Evolutionary conservation across 1,284 basidiomycete genomes (phyloP).

Genomic region (Pisolithus thermaeus): DNA sequence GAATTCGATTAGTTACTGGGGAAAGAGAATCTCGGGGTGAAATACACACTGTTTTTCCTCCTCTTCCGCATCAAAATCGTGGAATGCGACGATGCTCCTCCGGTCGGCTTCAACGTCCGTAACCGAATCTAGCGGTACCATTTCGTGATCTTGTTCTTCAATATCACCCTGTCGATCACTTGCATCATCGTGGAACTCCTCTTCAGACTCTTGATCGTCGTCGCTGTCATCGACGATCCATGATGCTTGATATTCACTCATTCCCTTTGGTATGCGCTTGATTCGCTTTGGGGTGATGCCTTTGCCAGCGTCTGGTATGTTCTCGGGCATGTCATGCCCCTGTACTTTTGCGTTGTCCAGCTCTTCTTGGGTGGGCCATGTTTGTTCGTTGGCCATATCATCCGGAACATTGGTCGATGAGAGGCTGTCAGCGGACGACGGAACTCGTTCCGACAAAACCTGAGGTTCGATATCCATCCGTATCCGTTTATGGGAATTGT

Average conservation of each 20-base stretch:
- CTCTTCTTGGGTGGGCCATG: conserved; percentile 98
- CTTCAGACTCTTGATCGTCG: conserved; percentile 51
- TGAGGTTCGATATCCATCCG: conserved; percentile 62
- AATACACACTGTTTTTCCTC: conserved; percentile 74
- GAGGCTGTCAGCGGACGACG: conserved; percentile 80
- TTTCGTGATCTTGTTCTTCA: conserved; percentile 55
- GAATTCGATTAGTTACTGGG: conserved; percentile 5
- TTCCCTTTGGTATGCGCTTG: conserved; percentile 80
- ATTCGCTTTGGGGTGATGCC: conserved; percentile 72
- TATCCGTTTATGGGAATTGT: conserved; percentile 29
- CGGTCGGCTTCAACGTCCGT: conserved; percentile 58
- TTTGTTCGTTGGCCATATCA: conserved; percentile 90
- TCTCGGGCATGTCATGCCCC: conserved; percentile 20
- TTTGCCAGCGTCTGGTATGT: conserved; percentile 56
- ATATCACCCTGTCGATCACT: conserved; percentile 33
- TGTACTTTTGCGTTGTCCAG: conserved; percentile 49
- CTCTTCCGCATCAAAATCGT: conserved; percentile 78
- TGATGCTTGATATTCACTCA: conserved; percentile 89
- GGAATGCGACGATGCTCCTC: conserved; percentile 51
- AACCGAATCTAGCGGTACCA: conserved; percentile 48
- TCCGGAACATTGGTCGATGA: conserved; percentile 87
- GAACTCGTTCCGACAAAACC: conserved; percentile 53
- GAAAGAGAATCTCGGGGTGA: conserved; percentile 5
- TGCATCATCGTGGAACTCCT: conserved; percentile 24
- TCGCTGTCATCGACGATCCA: conserved; percentile 87